Evolutionary conservation across 2,329 filamentous ascomycete genomes (phyloP), one percentile per base, ranked within the genome.

Genomic region (Colletotrichum chrysophilum): DNA sequence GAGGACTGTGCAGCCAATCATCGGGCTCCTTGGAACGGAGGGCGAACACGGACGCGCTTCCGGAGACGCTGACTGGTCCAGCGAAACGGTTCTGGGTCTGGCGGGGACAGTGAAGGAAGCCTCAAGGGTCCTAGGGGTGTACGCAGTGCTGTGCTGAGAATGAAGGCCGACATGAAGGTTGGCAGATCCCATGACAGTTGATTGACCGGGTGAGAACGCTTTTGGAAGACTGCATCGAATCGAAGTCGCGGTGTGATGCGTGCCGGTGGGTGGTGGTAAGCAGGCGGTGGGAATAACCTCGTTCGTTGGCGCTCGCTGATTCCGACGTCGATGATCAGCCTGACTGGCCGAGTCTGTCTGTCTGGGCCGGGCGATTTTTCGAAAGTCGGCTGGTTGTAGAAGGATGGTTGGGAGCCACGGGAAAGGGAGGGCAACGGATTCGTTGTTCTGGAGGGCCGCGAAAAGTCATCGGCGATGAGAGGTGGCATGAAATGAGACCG

Each of bases 401-500:
- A 7, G 2, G 34, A 24, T 3, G n/a, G 30, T 9, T 13, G 8
- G 12, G 18, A 16, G 16, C 24, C 10, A 66, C 24, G 21, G 21
- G 26, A 18, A 14, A 30, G 24, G 28, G 13, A 56, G 21, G 21
- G 21, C 18, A 28, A 6, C 12, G 3, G 18, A 18, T 1, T 52
- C 3, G 58, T 6, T 62, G 28, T 9, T 1, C 28, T n/a, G 3
- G 30, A 32, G n/a, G 21, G 21, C 21, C 21, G 21, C 3, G 52
- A 3, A 43, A 38, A 43, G 52, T 1, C 66, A 75, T 75, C 72
- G 72, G 72, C 72, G 72, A 74, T 74, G 72, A 71, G 28, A 58
- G 18, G 0, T 13, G 48, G 34, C 68, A 36, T 61, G 52, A 52
- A 28, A 30, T 18, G 30, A 38, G 38, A 30, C 24, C 7, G 30